These are phyloP conservation scores for Venturiaceae sp. DNA, from an alignment of 2,329 filamentous ascomycete genomes.

Conservation along the genomic window DNA sequence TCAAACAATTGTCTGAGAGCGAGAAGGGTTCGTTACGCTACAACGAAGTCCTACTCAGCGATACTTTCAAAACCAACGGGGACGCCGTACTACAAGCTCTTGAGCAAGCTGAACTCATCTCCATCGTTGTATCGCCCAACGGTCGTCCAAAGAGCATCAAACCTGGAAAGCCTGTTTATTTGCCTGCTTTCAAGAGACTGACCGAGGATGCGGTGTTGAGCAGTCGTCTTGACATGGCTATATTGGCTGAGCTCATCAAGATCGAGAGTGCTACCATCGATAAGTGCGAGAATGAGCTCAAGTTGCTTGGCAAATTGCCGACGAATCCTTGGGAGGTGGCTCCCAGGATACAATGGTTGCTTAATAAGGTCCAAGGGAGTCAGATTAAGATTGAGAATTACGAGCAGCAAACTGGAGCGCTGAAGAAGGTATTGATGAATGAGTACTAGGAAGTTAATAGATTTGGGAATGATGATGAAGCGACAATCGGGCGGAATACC, in stretches of 20 bases:
- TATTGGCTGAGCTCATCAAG: constrained; percentile 59
- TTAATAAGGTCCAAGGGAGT: constrained; percentile 62
- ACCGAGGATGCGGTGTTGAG: constrained; percentile 62
- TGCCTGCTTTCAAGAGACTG: constrained; percentile 68
- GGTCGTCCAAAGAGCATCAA: constrained; percentile 71
- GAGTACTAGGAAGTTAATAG: too few relatives aligned
- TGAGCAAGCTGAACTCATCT: constrained; percentile 77
- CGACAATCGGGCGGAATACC: too few relatives aligned
- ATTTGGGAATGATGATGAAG: too few relatives aligned
- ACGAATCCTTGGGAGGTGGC: constrained; percentile 59
- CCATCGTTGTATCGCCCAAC: constrained; percentile 56
- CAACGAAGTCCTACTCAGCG: constrained; percentile 72
- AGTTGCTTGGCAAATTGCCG: constrained; percentile 58
- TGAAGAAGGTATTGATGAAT: constrained; percentile 61
- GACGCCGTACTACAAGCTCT: constrained; percentile 71
- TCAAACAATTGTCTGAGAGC: constrained; percentile 58
- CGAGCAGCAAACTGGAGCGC: constrained; percentile 58
- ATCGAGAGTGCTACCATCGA: constrained; percentile 66
- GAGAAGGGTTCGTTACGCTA: constrained; percentile 53
- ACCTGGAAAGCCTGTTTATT: constrained; percentile 78
- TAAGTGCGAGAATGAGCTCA: constrained; percentile 70
- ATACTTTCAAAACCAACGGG: constrained; percentile 60
- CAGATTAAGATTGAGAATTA: constrained; percentile 66
- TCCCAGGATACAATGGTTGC: constrained; percentile 59
- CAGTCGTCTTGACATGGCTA: constrained; percentile 57